Conservation (phyloP, 345 rosid species). For the Linum trigynum region DNA sequence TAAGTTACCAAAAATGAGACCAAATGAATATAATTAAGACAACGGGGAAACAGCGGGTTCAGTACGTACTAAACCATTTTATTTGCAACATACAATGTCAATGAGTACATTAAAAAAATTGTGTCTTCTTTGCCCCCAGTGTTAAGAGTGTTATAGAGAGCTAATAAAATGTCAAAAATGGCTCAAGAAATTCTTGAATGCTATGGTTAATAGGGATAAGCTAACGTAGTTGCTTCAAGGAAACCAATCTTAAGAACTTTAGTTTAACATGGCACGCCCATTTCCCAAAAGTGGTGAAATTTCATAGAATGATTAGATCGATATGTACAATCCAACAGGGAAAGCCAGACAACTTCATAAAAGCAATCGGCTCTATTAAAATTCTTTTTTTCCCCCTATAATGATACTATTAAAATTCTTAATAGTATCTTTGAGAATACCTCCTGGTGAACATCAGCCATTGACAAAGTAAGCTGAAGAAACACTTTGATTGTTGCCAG, state of each 20-base stretch:
- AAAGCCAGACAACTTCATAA: not conserved
- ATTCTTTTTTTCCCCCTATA: too few relatives aligned
- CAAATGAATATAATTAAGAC: not conserved
- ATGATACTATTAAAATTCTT: too few relatives aligned
- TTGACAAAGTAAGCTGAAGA: constrained; percentile 77
- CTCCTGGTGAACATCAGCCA: constrained; percentile 98
- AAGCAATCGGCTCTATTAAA: not conserved
- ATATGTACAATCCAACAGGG: not conserved
- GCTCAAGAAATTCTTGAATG: not conserved
- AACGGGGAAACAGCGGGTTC: not conserved
- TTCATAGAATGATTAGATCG: not conserved
- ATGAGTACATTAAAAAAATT: too few relatives aligned
- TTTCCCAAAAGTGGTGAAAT: not conserved
- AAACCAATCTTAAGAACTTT: not conserved
- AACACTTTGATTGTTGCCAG: constrained; percentile 83
- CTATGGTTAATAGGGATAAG: not conserved
- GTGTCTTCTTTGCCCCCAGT: too few relatives aligned
- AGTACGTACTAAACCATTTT: not conserved
- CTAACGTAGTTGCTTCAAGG: not conserved
- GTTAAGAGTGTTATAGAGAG: too few relatives aligned
- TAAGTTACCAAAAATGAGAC: not conserved
- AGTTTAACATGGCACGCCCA: not conserved
- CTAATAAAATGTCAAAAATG: not conserved
- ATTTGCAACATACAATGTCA: not conserved
- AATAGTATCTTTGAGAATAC: constrained; percentile 22